Conservation (phyloP, 148 eudicot genomes). For the Suaeda aralocaspica region DNA sequence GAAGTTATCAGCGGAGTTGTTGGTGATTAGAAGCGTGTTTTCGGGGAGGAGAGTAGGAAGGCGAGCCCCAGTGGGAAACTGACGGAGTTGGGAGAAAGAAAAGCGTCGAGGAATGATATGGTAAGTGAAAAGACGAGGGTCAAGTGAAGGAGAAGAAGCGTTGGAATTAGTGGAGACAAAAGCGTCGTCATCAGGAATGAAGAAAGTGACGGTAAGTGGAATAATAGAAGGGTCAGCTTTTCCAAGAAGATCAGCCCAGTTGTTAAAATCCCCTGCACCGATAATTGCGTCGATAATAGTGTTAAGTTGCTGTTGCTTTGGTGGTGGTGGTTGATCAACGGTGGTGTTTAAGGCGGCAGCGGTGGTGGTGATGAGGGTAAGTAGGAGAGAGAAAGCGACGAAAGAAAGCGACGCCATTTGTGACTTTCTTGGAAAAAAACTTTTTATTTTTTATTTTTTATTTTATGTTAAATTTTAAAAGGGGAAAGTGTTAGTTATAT, state of each 20-base stretch:
- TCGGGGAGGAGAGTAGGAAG: slow-evolving; percentile 47
- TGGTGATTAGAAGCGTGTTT: slow-evolving; percentile 35
- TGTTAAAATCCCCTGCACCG: slow-evolving; percentile 44
- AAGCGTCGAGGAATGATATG: slow-evolving; percentile 45
- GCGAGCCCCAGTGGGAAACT: slow-evolving; percentile 21
- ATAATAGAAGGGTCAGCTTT: slow-evolving; percentile 26
- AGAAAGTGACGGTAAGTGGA: slow-evolving; percentile 44
- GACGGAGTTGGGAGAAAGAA: slow-evolving; percentile 39
- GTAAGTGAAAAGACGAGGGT: slow-evolving; percentile 41
- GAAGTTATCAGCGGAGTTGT: slow-evolving; percentile 35
- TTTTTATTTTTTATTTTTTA: no score
- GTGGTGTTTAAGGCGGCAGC: background rate
- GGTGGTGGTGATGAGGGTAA: background rate
- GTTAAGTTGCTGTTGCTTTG: slow-evolving; percentile 17
- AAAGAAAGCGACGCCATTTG: no score
- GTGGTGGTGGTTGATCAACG: slow-evolving; percentile 4
- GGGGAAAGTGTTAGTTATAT: no score
- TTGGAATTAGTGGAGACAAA: slow-evolving; percentile 6
- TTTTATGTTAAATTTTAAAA: no score
- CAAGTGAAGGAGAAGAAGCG: slow-evolving; percentile 12
- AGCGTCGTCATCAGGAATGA: slow-evolving; percentile 45
- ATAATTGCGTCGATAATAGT: slow-evolving; percentile 41
- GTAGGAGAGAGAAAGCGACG: no score
- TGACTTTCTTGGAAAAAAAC: no score
- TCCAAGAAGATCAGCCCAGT: slow-evolving; percentile 44